Base-by-base conservation (phyloP, 2,329 filamentous ascomycete genomes). In the Lasiodiplodia hormozganensis region DNA sequence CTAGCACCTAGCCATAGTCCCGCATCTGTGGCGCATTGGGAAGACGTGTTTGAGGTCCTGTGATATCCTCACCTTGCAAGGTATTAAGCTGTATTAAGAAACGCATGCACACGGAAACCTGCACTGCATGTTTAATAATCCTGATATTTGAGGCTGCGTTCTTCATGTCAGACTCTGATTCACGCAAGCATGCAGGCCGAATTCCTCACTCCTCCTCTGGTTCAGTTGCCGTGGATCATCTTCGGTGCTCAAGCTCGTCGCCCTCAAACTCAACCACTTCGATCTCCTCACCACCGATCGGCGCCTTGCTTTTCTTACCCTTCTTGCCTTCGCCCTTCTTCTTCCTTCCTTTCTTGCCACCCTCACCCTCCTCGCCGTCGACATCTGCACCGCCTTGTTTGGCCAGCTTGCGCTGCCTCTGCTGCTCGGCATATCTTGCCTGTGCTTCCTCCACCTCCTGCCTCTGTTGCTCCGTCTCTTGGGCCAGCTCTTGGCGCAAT, bases 361-460 rank as follows among this genome's bases (percentile, higher is more conserved):
- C 58, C 58, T 68, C 57, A 40, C 68, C 52, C 38, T 69, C 58
- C 28, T 58, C 62, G 3, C 60, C 60, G 8, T 64, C 60, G 16
- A 52, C n/a, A 7, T 64, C 60, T 16, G 28, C 60, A 31, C 56
- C 60, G 65, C 68, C 67, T 10, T 62, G 51, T 38, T 68, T 64
- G n/a, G 67, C 67, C 34, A 75, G 68, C 34, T 77, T 75, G 58
- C 76, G 71, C 71, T 80, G 78, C 34, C 76, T 74, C 70, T 79
- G 78, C 67, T 79, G 73, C 72, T 82, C 80, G 53, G 74, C 75
- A 11, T 72, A 71, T 25, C 79, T 72, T 8, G 75, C 76, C 21
- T 71, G 71, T 2, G 80, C 80, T 51, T 72, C 73, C 18, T 73
- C 78, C 69, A 83, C 82, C 5, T 76, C 73, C 23, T 72, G 73